Percentiles rank a stretch among this genome's conserved stretches.
phyloP scores from a whole-genome alignment of 352 stramenopile species.

The Phytophthora quininea region DNA sequence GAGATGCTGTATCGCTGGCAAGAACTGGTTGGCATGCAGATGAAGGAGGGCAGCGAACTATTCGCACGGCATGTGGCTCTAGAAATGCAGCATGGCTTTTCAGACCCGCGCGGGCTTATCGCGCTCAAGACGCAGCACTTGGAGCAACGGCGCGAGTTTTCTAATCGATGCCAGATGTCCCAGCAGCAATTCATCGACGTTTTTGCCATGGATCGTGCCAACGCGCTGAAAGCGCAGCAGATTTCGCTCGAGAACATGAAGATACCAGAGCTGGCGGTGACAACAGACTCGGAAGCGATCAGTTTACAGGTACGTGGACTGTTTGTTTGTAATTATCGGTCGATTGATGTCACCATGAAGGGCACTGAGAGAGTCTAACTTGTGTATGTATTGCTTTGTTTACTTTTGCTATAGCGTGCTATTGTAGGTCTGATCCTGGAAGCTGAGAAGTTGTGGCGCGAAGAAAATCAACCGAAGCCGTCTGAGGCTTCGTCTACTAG shows the following conservation, averaged over 20 bases:
- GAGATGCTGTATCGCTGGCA: slow-evolving; percentile 84
- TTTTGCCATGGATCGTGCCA: slow-evolving; percentile 66
- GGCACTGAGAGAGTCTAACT: slow-evolving; percentile 7
- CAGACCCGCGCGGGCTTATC: slow-evolving; percentile 55
- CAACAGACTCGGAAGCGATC: slow-evolving; percentile 49
- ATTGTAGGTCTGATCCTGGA: slow-evolving; percentile 76
- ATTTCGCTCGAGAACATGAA: slow-evolving; percentile 76
- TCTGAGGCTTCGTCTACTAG: slow-evolving; percentile 21
- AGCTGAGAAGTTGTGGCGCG: slow-evolving; percentile 66
- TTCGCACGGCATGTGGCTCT: slow-evolving; percentile 59
- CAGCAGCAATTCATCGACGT: slow-evolving; percentile 85
- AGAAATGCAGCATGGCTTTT: slow-evolving; percentile 52
- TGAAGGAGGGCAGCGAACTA: slow-evolving; percentile 81
- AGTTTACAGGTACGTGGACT: slow-evolving; percentile 50
- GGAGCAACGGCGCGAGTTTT: slow-evolving; percentile 71
- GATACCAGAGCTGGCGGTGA: slow-evolving; percentile 72
- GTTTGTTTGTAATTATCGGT: neutral
- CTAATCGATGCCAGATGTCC: slow-evolving; percentile 69
- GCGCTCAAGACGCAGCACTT: slow-evolving; percentile 67
- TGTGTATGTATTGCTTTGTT: slow-evolving; percentile 14
- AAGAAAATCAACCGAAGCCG: slow-evolving; percentile 42
- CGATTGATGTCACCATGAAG: neutral
- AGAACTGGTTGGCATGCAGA: slow-evolving; percentile 79
- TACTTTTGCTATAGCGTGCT: slow-evolving; percentile 46
- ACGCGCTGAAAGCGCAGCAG: slow-evolving; percentile 67